Base-by-base conservation (phyloP, 305 asterid species). In the Solanum hybrid region DNA sequence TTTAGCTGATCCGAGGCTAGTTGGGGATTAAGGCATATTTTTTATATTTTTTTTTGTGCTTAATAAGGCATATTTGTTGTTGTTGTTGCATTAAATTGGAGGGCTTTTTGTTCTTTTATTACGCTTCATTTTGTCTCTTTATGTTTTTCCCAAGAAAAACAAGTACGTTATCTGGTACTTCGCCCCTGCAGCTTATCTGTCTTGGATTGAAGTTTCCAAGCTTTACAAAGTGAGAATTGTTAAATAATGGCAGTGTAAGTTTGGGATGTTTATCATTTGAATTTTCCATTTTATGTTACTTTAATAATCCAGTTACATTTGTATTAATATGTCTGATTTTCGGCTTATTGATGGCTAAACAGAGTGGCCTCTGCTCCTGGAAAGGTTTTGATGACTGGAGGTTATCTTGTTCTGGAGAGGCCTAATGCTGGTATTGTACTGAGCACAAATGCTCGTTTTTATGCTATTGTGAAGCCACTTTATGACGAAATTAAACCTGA, bases 341-440 rank as follows among this genome's bases (percentile, higher is more conserved):
- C 35, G 78, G 86, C 90, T 88, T 79, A 86, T 90, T 92, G 88
- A 76, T 93, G 85, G 42, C 90, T 90, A 81, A 80, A 79, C 64
- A 97, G 98, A 91, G 96, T 95, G 91, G 97, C 97, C 87, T 97
- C 99, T 91, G 98, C 99, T 91, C 99, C 98, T 75, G 99, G 99
- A 77, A 96, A 97, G 94, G 99, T 97, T 91, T 92, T 96, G 95
- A 95, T 97, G 95, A 97, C 98, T 1, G 99, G 99, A 24, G 99
- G 99, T 35, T 97, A 97, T 94, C 98, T 97, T 90, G 92, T 97
- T 86, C 88, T 97, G 92, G 98, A 97, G 95, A 95, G 98, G 95
- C 99, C 98, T 32, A 95, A 96, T 93, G 98, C 99, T 14, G 98
- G 99, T 91, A 94, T 96, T 88, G 99, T 97, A 31, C 94, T 97